These are phyloP conservation scores for Onygenales sp. DNA, from an alignment of 2,329 filamentous ascomycete genomes.

Conservation along the genomic window DNA sequence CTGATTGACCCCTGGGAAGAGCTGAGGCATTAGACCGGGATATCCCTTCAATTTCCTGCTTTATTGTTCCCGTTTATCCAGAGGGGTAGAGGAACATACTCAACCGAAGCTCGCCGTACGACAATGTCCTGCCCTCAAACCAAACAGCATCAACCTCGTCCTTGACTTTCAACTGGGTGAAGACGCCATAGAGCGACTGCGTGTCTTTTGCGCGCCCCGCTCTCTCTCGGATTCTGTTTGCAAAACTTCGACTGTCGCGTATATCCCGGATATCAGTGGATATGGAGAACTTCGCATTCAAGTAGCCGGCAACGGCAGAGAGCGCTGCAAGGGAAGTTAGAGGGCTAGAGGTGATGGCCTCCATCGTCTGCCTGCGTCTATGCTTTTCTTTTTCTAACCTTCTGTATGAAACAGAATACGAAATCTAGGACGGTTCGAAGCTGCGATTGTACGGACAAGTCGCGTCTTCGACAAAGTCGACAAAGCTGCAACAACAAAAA, in stretches of 20 bases:
- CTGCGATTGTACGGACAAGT: no score
- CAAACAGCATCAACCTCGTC: conserved; percentile 34
- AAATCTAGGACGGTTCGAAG: background rate
- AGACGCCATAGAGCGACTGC: conserved; percentile 33
- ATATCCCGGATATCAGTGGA: conserved; percentile 30
- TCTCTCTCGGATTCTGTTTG: conserved; percentile 24
- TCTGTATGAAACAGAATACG: background rate
- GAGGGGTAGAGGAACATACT: conserved; percentile 20
- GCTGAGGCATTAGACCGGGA: background rate
- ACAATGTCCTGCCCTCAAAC: conserved; percentile 42
- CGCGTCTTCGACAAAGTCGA: no score
- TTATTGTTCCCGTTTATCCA: background rate
- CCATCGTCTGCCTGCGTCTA: background rate
- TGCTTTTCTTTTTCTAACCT: background rate
- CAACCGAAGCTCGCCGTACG: conserved; percentile 35
- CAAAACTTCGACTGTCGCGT: conserved; percentile 23
- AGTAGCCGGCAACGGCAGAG: conserved; percentile 17
- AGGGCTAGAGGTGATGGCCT: background rate
- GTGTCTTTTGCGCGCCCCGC: conserved; percentile 30
- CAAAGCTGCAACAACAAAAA: no score
- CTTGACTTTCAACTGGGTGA: conserved; percentile 29
- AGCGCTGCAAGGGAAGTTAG: background rate
- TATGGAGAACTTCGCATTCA: conserved; percentile 35
- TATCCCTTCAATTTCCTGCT: background rate
- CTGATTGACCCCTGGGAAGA: conserved; percentile 30